Evolutionary conservation across 75 land plant species (phyloP).

Genomic region (Selaginella tamariscina): DNA sequence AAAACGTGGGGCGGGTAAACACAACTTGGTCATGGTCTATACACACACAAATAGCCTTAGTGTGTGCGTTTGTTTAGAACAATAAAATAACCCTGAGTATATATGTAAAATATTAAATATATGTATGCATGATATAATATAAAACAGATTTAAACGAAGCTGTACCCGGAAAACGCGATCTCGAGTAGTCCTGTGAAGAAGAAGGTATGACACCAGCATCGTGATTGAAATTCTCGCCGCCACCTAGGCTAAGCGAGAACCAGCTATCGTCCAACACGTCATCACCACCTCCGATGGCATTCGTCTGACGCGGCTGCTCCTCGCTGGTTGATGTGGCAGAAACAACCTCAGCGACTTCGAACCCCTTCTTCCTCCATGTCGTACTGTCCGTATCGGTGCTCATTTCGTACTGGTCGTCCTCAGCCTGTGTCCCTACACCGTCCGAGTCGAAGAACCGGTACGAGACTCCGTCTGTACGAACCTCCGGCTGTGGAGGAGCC

Average conservation of each 20-base stretch:
- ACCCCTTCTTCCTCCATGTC: background rate
- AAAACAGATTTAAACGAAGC: background rate
- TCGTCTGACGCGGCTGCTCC: constrained; percentile 17
- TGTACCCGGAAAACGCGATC: background rate
- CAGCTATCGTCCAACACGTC: constrained; percentile 50
- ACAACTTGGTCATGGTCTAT: too few species aligned
- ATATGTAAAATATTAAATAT: background rate
- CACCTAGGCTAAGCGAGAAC: constrained; percentile 77
- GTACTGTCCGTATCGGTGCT: background rate
- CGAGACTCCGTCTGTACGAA: too few species aligned
- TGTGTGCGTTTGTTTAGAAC: too few species aligned
- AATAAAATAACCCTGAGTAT: background rate
- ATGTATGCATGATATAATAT: background rate
- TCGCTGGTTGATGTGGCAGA: constrained; percentile 60
- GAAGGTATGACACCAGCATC: constrained; percentile 4
- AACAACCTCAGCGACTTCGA: constrained; percentile 57
- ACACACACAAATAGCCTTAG: too few species aligned
- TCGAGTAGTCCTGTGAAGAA: background rate
- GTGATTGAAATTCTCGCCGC: constrained; percentile 27
- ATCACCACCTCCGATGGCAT: background rate
- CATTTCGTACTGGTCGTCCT: background rate
- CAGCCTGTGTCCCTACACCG: background rate
- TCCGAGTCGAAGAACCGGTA: background rate
- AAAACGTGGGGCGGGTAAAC: too few species aligned
- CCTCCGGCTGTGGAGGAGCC: background rate